A percentile compares a stretch with the other conserved stretches of the same genome.
Evolutionary conservation across 805 yeast genomes (phyloP).

Genomic region (Candida arabinofermentans): DNA sequence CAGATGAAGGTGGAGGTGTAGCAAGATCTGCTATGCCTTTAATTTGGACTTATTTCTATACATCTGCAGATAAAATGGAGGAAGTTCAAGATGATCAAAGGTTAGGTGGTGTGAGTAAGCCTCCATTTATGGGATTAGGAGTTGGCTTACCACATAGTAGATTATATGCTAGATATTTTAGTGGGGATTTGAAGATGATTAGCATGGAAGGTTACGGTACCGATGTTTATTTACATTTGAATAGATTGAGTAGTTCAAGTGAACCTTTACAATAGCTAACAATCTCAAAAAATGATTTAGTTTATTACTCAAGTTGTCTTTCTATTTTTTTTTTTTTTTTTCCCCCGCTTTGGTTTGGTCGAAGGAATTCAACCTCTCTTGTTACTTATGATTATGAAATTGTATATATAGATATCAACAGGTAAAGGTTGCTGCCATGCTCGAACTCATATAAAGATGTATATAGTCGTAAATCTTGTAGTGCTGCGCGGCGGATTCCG

Average conservation of each 20-base stretch:
- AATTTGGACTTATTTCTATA: constrained; percentile 88
- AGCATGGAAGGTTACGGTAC: constrained; percentile 95
- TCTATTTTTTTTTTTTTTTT: background rate
- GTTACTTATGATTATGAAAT: too few species aligned
- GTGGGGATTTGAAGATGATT: constrained; percentile 83
- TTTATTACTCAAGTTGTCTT: background rate
- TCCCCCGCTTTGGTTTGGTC: too few species aligned
- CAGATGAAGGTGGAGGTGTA: constrained; percentile 94
- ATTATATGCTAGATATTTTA: constrained; percentile 83
- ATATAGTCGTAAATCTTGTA: too few species aligned
- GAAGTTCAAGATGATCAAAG: constrained; percentile 24
- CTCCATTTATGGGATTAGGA: constrained; percentile 94
- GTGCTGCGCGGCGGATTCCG: too few species aligned
- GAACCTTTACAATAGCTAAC: constrained; percentile 55
- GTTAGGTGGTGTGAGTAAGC: constrained; percentile 34
- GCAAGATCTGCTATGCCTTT: constrained; percentile 79
- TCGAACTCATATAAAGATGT: too few species aligned
- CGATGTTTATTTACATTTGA: constrained; percentile 83
- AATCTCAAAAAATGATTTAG: background rate
- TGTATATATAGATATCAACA: too few species aligned
- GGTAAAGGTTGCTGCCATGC: too few species aligned
- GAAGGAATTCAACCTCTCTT: too few species aligned
- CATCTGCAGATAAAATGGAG: constrained; percentile 74
- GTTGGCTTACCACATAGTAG: constrained; percentile 87
- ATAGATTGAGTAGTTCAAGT: constrained; percentile 66